Evolutionary conservation across 352 stramenopile species (phyloP).

Genomic region (Phytophthora parvispora): DNA sequence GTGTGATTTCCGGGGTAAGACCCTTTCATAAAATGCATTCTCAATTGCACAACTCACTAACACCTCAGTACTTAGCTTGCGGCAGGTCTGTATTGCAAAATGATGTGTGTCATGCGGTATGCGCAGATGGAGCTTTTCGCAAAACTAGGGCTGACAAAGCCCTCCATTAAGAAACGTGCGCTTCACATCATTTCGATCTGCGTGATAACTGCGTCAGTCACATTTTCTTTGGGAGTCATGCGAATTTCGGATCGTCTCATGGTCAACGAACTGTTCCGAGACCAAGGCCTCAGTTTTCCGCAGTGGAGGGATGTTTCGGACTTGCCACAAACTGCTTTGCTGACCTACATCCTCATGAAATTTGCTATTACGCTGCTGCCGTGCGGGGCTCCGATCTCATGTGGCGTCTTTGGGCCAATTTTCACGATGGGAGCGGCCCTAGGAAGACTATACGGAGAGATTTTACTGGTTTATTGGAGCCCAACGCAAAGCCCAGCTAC

Average conservation of each 20-base stretch:
- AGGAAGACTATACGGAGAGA: constrained; percentile 81
- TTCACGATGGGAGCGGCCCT: constrained; percentile 87
- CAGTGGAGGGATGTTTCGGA: constrained; percentile 76
- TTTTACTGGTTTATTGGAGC: constrained; percentile 75
- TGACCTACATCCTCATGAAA: constrained; percentile 81
- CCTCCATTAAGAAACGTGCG: constrained; percentile 57
- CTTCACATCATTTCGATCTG: constrained; percentile 75
- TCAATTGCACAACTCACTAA: not conserved
- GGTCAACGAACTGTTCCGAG: constrained; percentile 86
- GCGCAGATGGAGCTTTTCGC: constrained; percentile 66
- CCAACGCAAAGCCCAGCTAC: constrained; percentile 76
- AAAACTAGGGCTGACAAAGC: constrained; percentile 59
- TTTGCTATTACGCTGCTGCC: constrained; percentile 79
- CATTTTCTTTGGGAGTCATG: constrained; percentile 81
- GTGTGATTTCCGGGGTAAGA: constrained; percentile 70
- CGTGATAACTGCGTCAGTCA: constrained; percentile 65
- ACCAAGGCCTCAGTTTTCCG: constrained; percentile 65
- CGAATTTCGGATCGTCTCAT: constrained; percentile 77
- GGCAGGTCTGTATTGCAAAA: constrained; percentile 74
- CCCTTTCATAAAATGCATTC: not conserved
- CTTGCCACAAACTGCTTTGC: constrained; percentile 66
- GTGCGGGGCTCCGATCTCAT: constrained; percentile 81
- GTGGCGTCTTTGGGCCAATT: constrained; percentile 84
- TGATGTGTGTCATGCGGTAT: constrained; percentile 55
- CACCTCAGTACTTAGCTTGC: constrained; percentile 44